phyloP scores from a whole-genome alignment of 2,329 filamentous ascomycete species.

The Clonostachys chloroleuca region DNA sequence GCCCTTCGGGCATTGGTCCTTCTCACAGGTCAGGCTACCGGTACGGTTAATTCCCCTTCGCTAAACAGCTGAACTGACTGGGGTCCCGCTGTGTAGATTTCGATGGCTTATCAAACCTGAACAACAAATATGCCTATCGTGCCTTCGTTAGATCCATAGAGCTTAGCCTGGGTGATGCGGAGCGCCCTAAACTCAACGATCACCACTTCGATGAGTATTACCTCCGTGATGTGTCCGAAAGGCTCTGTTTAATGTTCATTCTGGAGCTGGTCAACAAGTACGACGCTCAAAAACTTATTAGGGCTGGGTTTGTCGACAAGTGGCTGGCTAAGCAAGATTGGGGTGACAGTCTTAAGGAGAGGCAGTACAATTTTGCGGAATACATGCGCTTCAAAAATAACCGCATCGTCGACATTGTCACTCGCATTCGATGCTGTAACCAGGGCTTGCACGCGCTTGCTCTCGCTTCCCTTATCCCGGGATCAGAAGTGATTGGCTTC shows the following conservation, averaged over 20 bases:
- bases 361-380: slow-evolving; percentile 45
- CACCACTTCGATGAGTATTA: slow-evolving; percentile 58
- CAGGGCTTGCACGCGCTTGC: slow-evolving; percentile 47
- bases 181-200: slow-evolving; percentile 47
- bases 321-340: slow-evolving; percentile 75
- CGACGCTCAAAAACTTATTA: slow-evolving; percentile 50
- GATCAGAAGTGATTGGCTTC: slow-evolving; percentile 15
- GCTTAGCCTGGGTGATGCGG: slow-evolving; percentile 43
- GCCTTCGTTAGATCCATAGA: slow-evolving; percentile 59
- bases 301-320: slow-evolving; percentile 62
- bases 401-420: slow-evolving; percentile 46
- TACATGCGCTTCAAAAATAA: slow-evolving; percentile 47
- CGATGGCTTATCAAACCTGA: slow-evolving; percentile 37
- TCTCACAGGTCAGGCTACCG: slow-evolving; percentile 37
- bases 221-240: slow-evolving; percentile 57
- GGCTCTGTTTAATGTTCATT: slow-evolving; percentile 54
- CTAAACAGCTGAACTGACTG: not conserved
- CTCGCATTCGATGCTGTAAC: slow-evolving; percentile 39
- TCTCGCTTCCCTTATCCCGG: slow-evolving; percentile 39
- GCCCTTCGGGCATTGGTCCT: slow-evolving; percentile 52
- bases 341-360: slow-evolving; percentile 49
- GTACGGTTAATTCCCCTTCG: slow-evolving; percentile 9
- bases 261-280: slow-evolving; percentile 56
- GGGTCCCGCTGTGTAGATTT: slow-evolving; percentile 15
- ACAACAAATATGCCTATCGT: slow-evolving; percentile 44